A percentile compares a stretch with the other conserved stretches of the same genome.
Evolutionary conservation across 495 filamentous ascomycete species (phyloP).

Genomic region (Umbilicaria muhlenbergii): DNA sequence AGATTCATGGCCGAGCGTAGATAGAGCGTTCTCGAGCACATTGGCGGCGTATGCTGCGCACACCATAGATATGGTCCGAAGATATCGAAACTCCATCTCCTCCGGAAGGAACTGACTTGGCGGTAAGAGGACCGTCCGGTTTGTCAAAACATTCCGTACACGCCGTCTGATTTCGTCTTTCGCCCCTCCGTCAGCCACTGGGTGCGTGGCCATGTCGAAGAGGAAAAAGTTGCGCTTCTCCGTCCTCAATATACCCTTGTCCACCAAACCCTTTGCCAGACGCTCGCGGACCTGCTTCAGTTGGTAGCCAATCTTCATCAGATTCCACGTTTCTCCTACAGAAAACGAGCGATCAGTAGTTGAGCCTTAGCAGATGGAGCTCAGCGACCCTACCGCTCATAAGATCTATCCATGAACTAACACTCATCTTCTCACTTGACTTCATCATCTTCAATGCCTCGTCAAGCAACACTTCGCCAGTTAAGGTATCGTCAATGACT

Average conservation of each 20-base stretch:
- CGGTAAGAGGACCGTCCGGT: slow-evolving; percentile 82
- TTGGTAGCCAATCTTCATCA: slow-evolving; percentile 99
- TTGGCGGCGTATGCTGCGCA: slow-evolving; percentile 97
- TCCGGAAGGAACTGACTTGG: slow-evolving; percentile 76
- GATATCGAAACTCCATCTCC: slow-evolving; percentile 81
- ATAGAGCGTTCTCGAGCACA: slow-evolving; percentile 92
- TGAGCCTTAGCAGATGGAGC: background rate
- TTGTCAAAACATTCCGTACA: slow-evolving; percentile 83
- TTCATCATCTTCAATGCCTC: slow-evolving; percentile 99
- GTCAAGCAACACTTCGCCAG: slow-evolving; percentile 92
- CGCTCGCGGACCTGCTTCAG: slow-evolving; percentile 98
- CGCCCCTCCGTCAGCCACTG: slow-evolving; percentile 90
- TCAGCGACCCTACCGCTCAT: slow-evolving; percentile 70
- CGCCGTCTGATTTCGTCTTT: slow-evolving; percentile 93
- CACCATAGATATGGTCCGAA: slow-evolving; percentile 86
- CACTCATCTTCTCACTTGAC: slow-evolving; percentile 98
- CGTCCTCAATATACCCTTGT: slow-evolving; percentile 95
- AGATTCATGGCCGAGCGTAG: slow-evolving; percentile 82
- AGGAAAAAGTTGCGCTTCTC: slow-evolving; percentile 98
- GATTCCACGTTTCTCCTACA: slow-evolving; percentile 93
- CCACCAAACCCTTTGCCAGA: slow-evolving; percentile 91
- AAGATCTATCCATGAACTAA: slow-evolving; percentile 93
- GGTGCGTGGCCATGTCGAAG: slow-evolving; percentile 99
- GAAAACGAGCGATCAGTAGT: background rate
- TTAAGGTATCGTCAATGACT: slow-evolving; percentile 92